Evolutionary conservation across 2,329 filamentous ascomycete species (phyloP), one percentile per base, ranked within the genome.

Genomic region (Arthrocladium fulminans): DNA sequence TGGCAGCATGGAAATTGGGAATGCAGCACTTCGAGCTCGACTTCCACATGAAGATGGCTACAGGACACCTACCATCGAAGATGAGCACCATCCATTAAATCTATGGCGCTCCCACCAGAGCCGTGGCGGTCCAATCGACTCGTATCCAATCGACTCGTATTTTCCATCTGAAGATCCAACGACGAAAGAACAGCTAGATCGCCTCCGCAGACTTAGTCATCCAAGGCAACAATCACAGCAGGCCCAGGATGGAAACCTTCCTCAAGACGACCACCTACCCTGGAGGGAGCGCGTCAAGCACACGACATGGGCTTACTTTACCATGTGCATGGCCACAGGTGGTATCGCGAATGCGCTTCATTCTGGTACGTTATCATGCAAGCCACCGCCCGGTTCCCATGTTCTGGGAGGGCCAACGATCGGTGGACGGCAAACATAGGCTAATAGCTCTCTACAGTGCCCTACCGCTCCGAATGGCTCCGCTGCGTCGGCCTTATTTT

Each of bases 241-340:
- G 25, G 17, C 32, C 24, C 52, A 54, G 25, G 41, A 52, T 42
- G 32, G 24, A 9, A 35, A 34, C 5, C 52, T 60, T 50, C 51
- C 58, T 44, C 55, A 41, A 24, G 54, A 60, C 12, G 50, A 53
- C 4, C 51, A 57, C 12, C 60, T 76, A 17, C 60, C 64, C 38
- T 78, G 74, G 67, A 73, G 68, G 53, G 68, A 78, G 54, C 66
- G 79, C n/a, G 73, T 81, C 38, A 66, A 74, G 44, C 79, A 82
- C 64, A 75, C 80, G 54, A 81, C 79, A 1, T 90, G 86, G 86
- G 88, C 84, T 0, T 90, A 81, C 74, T 90, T 88, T 59, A 86
- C 84, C 13, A 69, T 81, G 64, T 80, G 77, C 1, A 82, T 80
- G 76, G 76, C 76, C 1, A 80, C 76, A 0, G 76, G 76, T 3